Conservation (phyloP, 192 early-diverging fungal species). For the Kickxella alabastrina region DNA sequence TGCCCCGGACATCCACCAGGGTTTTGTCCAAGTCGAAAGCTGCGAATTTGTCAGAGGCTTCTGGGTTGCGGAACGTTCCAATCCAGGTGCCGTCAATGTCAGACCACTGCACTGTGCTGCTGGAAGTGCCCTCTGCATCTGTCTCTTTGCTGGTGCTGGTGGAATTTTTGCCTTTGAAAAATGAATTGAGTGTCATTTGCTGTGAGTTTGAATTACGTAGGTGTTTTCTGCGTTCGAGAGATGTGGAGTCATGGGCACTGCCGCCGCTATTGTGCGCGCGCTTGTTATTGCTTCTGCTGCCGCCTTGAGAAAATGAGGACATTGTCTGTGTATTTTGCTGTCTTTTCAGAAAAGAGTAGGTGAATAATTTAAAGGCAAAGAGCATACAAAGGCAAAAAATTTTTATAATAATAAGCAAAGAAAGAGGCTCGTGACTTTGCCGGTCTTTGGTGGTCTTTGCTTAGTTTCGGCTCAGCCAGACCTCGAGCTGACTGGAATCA, state of each 20-base stretch:
- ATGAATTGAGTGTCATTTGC: slow-evolving; percentile 11
- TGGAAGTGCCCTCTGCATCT: not conserved
- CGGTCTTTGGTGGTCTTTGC: too few relatives aligned
- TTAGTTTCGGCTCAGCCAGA: too few relatives aligned
- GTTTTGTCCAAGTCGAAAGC: slow-evolving; percentile 67
- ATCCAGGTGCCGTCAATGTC: slow-evolving; percentile 40
- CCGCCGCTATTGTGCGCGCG: too few relatives aligned
- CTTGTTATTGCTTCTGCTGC: too few relatives aligned
- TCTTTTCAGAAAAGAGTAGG: too few relatives aligned
- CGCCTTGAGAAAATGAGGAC: too few relatives aligned
- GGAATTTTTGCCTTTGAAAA: slow-evolving; percentile 13
- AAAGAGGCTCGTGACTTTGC: not conserved
- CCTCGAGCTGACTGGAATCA: too few relatives aligned
- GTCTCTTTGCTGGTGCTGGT: not conserved
- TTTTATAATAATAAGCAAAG: not conserved
- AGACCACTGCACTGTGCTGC: slow-evolving; percentile 22
- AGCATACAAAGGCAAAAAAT: not conserved
- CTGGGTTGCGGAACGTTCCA: slow-evolving; percentile 29
- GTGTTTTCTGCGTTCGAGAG: too few relatives aligned
- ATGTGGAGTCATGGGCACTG: not conserved
- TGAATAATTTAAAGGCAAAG: not conserved
- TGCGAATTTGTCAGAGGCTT: slow-evolving; percentile 35
- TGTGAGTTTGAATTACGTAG: slow-evolving; percentile 2
- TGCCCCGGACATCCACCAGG: slow-evolving; percentile 64
- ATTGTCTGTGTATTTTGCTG: too few relatives aligned